Conservation (phyloP, 2,329 filamentous ascomycete species). For the Aureobasidium musti region DNA sequence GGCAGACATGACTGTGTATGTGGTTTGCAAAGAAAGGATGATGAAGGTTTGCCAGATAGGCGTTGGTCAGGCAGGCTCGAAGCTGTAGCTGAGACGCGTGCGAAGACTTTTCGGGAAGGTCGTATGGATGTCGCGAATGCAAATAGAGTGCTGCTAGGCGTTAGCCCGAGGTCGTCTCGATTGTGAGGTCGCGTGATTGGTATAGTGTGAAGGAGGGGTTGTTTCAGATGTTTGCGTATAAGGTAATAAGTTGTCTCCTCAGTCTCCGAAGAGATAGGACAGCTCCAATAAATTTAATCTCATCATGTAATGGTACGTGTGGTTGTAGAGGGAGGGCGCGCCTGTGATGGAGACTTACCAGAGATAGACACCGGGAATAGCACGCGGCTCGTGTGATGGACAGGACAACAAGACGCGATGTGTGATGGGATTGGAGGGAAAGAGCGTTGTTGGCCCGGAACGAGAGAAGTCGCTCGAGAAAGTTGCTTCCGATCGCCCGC, state of each 20-base stretch:
- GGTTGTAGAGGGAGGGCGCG: neutral
- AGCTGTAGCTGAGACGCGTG: neutral
- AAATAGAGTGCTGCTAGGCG: conserved; percentile 19
- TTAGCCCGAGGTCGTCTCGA: neutral
- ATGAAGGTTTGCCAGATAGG: neutral
- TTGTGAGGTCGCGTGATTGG: conserved; percentile 19
- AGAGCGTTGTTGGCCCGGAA: neutral
- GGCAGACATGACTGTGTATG: conserved; percentile 41
- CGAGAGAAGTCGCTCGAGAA: neutral
- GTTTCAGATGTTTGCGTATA: conserved; percentile 33
- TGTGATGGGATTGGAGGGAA: conserved; percentile 26
- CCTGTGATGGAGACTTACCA: neutral
- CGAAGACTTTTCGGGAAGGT: conserved; percentile 17
- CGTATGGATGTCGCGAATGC: neutral
- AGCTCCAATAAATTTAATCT: conserved; percentile 33
- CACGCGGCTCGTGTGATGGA: conserved; percentile 1
- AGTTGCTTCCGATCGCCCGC: neutral
- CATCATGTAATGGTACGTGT: conserved; percentile 28
- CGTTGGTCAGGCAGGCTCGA: neutral
- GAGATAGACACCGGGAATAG: neutral
- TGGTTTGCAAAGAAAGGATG: neutral
- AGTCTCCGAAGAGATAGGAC: conserved; percentile 32
- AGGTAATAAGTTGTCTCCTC: conserved; percentile 31
- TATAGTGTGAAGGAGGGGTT: conserved; percentile 6
- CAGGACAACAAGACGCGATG: neutral